A percentile compares a stretch with the other conserved stretches of the same genome.
Evolutionary conservation across 495 filamentous ascomycete genomes (phyloP).

Genomic region (Penicillium mononematosum): DNA sequence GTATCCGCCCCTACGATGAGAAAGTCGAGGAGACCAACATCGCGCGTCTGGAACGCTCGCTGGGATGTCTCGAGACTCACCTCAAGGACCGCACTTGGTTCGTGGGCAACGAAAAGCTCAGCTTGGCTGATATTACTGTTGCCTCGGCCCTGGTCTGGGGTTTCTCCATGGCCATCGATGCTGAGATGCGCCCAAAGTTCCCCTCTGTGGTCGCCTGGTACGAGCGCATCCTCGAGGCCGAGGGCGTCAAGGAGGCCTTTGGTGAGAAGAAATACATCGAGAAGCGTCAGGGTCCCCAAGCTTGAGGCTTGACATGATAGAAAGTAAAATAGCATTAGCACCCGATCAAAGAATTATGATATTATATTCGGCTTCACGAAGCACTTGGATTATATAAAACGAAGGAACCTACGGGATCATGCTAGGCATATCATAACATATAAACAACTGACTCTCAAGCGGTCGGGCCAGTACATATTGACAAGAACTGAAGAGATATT

Average conservation of each 20-base stretch:
- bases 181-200: constrained; percentile 47
- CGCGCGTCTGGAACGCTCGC: constrained; percentile 30
- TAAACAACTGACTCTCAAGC: not conserved
- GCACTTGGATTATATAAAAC: not conserved
- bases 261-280: constrained; percentile 46
- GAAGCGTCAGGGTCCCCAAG: constrained; percentile 31
- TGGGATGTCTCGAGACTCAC: constrained; percentile 44
- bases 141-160: constrained; percentile 39
- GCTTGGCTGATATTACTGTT: constrained; percentile 55
- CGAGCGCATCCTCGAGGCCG: constrained; percentile 38
- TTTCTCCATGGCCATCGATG: constrained; percentile 46
- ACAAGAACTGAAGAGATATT: not conserved
- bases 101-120: constrained; percentile 45
- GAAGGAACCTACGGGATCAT: not conserved
- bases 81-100: constrained; percentile 46
- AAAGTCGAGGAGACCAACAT: constrained; percentile 30
- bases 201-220: constrained; percentile 47
- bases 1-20: constrained; percentile 34
- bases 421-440: constrained; percentile 7
- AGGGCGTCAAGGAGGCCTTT: constrained; percentile 52
- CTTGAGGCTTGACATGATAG: constrained; percentile 1
- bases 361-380: not conserved
- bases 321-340: constrained; percentile 2
- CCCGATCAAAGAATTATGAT: not conserved
- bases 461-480: not conserved